Evolutionary conservation across 192 early-diverging fungal genomes (phyloP), one percentile per base, ranked within the genome.

Genomic region (Spizellomyces sp.): DNA sequence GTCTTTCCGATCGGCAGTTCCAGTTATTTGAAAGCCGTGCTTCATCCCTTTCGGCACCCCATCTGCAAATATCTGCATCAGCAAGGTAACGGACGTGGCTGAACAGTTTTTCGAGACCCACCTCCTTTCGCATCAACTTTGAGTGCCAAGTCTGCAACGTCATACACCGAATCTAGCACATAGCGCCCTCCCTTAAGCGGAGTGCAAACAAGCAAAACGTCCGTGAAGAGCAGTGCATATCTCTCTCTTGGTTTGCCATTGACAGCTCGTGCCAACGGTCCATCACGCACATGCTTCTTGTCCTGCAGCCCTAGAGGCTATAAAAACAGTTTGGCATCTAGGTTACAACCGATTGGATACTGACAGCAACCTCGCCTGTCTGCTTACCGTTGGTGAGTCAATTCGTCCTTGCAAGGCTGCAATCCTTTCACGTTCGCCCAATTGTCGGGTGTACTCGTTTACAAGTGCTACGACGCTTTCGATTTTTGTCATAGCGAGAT

Each of bases 381-480:
- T 21, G 44, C 70, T 62, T 74, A 81, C 78, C 22, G 58, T 56
- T 44, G 75, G 68, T 0, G 77, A 63, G 17, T 87, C 86, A 36
- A 87, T 84, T 52, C 69, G 77, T 10, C 64, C 43, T 58, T 82
- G 74, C 36, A 87, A 54, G 4, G 67, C 60, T 36, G 71, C 50
- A 22, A 87, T 57, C 44, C 77, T 46, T 54, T 87, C 82, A 48
- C 75, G 74, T 63, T 84, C 80, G 48, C 79, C 86, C 19, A 82
- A 56, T 9, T 79, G 75, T 56, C 83, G 66, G 6, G 86, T 83
- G 41, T 79, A 81, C 75, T 87, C 86, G 63, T 87, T 86, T 8
- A 86, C 86, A 54, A 71, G 69, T 7, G 75, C 64, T 7, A 86
- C 82, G 17, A 87, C 83, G 14, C 74, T 76, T 62, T 87, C 86